Evolutionary conservation across 2,329 filamentous ascomycete species (phyloP).

Genomic region (Dendryphion nanum): DNA sequence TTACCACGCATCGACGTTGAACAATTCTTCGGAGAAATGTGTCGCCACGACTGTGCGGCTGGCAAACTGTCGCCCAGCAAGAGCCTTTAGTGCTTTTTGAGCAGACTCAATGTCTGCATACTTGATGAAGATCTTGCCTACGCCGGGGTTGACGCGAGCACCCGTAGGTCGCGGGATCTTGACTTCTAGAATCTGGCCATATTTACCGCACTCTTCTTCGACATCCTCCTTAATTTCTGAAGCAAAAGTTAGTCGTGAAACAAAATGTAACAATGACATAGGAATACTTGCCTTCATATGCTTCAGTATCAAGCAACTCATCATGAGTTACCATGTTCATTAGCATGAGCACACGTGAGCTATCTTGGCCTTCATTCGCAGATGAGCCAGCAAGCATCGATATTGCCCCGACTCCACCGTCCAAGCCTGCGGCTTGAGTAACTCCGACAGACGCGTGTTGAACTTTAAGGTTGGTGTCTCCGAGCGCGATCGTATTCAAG

Average conservation of each 20-base stretch:
- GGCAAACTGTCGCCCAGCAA: constrained; percentile 93
- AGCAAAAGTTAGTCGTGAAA: constrained; percentile 35
- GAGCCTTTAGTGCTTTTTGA: constrained; percentile 78
- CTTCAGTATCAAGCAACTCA: constrained; percentile 88
- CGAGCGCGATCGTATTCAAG: constrained; percentile 89
- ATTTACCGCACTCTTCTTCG: constrained; percentile 88
- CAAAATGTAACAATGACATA: not conserved
- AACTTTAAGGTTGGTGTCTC: constrained; percentile 81
- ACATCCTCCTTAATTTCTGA: constrained; percentile 96
- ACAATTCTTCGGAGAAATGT: constrained; percentile 97
- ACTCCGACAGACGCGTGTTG: constrained; percentile 87
- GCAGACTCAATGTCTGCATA: constrained; percentile 77
- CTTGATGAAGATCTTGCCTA: constrained; percentile 98
- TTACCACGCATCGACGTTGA: constrained; percentile 87
- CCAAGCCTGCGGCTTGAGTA: constrained; percentile 86
- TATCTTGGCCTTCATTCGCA: constrained; percentile 68
- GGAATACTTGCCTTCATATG: constrained; percentile 76
- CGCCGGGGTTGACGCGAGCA: constrained; percentile 79
- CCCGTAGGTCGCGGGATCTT: constrained; percentile 89
- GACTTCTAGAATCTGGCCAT: constrained; percentile 77
- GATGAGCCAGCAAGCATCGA: constrained; percentile 93
- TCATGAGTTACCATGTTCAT: constrained; percentile 99
- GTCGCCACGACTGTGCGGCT: constrained; percentile 95
- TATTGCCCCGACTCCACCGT: constrained; percentile 97
- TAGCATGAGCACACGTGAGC: constrained; percentile 81